A percentile compares a stretch with the other conserved stretches of the same genome.
These are phyloP conservation scores for Pichia pseudocactophila DNA, from an alignment of 805 yeast genomes.

Conservation along the genomic window DNA sequence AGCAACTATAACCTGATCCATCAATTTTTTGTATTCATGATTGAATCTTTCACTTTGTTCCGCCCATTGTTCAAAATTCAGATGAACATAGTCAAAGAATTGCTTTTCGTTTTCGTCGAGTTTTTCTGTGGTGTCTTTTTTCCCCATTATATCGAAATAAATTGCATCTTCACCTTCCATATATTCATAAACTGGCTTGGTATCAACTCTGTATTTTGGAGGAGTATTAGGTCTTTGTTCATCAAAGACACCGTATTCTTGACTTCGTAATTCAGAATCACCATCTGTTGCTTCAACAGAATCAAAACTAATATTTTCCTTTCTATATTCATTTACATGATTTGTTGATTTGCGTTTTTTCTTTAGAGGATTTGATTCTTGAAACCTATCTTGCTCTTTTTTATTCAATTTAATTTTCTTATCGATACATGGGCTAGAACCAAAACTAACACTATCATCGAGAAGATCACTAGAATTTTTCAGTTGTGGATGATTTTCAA, in stretches of 20 bases:
- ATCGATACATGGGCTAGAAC: conserved; percentile 11
- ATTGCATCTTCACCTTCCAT: conserved; percentile 11
- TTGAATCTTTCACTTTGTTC: conserved; percentile 27
- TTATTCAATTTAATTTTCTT: conserved; percentile 1
- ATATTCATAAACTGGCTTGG: conserved; percentile 12
- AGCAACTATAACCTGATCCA: conserved; percentile 28
- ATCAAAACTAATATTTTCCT: background rate
- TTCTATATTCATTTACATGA: background rate
- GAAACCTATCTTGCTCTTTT: background rate
- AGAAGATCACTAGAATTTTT: conserved; percentile 4
- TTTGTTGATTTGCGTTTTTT: background rate
- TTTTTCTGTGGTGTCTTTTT: conserved; percentile 2
- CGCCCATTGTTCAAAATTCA: conserved; percentile 29
- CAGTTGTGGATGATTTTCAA: background rate
- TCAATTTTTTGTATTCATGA: conserved; percentile 27
- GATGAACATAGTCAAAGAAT: conserved; percentile 13
- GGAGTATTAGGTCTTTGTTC: conserved; percentile 8
- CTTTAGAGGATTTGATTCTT: background rate
- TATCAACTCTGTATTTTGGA: conserved; percentile 10
- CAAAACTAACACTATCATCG: conserved; percentile 1
- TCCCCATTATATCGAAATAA: conserved; percentile 11
- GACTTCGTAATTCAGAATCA: background rate
- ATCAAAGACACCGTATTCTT: background rate
- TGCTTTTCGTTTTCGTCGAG: conserved; percentile 12
- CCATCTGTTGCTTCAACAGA: conserved; percentile 9